Conservation (phyloP, 1,284 basidiomycete species). For the Ustilago loliicola region DNA sequence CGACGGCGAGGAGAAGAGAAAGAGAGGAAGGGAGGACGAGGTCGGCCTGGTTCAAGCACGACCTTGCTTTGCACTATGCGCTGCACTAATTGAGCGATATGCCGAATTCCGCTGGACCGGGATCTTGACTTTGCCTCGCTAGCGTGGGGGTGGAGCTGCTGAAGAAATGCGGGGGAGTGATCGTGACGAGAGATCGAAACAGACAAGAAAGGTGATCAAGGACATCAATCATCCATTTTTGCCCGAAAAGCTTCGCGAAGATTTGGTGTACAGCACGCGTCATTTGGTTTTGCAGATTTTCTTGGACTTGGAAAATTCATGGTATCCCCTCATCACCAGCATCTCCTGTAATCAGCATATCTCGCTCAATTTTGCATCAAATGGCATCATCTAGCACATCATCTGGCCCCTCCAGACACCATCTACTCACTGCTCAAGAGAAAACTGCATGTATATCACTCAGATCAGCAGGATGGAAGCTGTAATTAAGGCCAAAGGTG, state of each 20-base stretch:
- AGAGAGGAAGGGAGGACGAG: neutral
- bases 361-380: too few relatives aligned
- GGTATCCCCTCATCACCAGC: too few relatives aligned
- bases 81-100: neutral
- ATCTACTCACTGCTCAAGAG: too few relatives aligned
- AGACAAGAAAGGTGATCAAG: constrained; percentile 38
- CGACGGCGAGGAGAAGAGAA: constrained; percentile 24
- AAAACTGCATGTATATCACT: too few relatives aligned
- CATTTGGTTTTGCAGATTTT: too few relatives aligned
- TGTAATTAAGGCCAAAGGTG: too few relatives aligned
- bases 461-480: too few relatives aligned
- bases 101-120: constrained; percentile 7
- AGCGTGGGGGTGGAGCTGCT: constrained; percentile 18
- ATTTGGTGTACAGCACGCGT: too few relatives aligned
- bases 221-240: constrained; percentile 5
- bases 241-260: constrained; percentile 1
- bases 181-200: constrained; percentile 54
- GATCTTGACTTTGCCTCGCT: neutral
- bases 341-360: too few relatives aligned
- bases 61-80: neutral
- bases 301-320: too few relatives aligned
- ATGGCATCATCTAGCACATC: too few relatives aligned
- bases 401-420: too few relatives aligned
- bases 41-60: neutral
- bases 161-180: constrained; percentile 42